phyloP scores from a whole-genome alignment of 805 yeast species.

The Candida mattraensis region DNA sequence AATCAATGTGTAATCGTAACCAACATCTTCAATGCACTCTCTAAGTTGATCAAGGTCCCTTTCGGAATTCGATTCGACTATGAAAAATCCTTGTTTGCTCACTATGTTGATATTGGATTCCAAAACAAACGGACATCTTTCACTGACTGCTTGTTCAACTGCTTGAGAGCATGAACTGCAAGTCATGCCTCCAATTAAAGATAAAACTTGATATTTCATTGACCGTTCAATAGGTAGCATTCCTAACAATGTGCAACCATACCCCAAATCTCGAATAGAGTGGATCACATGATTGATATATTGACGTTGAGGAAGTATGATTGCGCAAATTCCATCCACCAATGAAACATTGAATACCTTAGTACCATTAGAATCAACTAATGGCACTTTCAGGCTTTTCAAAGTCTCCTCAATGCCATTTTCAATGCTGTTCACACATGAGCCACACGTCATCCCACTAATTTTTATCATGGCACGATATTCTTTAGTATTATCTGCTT shows the following conservation, averaged over 20 bases:
- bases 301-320: conserved; percentile 52
- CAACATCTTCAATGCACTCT: conserved; percentile 60
- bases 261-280: conserved; percentile 45
- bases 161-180: conserved; percentile 69
- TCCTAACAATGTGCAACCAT: conserved; percentile 53
- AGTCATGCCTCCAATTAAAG: conserved; percentile 71
- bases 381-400: conserved; percentile 15
- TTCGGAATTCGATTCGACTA: conserved; percentile 44
- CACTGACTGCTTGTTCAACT: conserved; percentile 47
- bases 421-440: conserved; percentile 50
- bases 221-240: conserved; percentile 56
- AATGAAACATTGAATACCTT: conserved; percentile 32
- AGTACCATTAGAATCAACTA: conserved; percentile 13
- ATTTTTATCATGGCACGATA: conserved; percentile 55
- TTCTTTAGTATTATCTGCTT: conserved; percentile 22
- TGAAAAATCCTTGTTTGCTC: conserved; percentile 62
- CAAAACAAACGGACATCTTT: conserved; percentile 48
- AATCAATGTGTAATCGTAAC: conserved; percentile 59
- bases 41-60: conserved; percentile 41
- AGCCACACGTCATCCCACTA: conserved; percentile 69
- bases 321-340: conserved; percentile 51
- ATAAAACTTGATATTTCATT: conserved; percentile 50
- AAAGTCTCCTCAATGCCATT: conserved; percentile 37
- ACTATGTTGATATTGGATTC: conserved; percentile 57
- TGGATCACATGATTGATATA: conserved; percentile 49